Percentiles rank a stretch among this genome's conserved stretches.
These are phyloP conservation scores for Haplosporangium gracile DNA, from an alignment of 192 early-diverging fungal species.

Conservation along the genomic window DNA sequence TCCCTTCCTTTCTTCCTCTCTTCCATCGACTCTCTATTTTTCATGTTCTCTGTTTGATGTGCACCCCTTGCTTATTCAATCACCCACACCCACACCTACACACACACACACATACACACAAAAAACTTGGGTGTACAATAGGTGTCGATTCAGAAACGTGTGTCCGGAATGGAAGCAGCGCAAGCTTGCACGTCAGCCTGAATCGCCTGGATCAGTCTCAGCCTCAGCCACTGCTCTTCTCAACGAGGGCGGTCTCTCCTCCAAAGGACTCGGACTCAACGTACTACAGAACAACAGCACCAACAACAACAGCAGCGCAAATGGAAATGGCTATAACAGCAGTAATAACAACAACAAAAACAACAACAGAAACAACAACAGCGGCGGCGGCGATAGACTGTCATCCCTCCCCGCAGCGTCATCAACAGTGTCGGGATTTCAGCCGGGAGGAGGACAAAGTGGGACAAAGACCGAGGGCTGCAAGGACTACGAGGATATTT, in stretches of 20 bases:
- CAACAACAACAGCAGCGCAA: background rate
- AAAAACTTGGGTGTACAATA: background rate
- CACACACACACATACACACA: too few species aligned
- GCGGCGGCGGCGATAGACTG: background rate
- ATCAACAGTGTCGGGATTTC: background rate
- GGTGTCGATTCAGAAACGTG: conserved; percentile 51
- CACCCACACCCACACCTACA: background rate
- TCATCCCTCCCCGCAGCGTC: conserved; percentile 11
- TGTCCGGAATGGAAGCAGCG: conserved; percentile 54
- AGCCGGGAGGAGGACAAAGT: background rate
- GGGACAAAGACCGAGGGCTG: conserved; percentile 2
- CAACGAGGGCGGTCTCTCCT: conserved; percentile 30
- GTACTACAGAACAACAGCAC: background rate
- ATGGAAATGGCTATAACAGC: background rate
- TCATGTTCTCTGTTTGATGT: background rate
- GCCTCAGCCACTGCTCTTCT: conserved; percentile 24
- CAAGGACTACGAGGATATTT: conserved; percentile 38
- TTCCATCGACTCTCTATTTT: background rate
- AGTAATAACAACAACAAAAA: background rate
- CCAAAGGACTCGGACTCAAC: conserved; percentile 29
- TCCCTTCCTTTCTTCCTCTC: background rate
- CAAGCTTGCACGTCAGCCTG: conserved; percentile 14
- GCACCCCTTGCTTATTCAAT: conserved; percentile 10
- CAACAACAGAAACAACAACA: background rate
- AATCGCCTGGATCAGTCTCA: background rate